phyloP scores from a whole-genome alignment of 352 stramenopile genomes.

The Phytophthora macrochlamydospora region DNA sequence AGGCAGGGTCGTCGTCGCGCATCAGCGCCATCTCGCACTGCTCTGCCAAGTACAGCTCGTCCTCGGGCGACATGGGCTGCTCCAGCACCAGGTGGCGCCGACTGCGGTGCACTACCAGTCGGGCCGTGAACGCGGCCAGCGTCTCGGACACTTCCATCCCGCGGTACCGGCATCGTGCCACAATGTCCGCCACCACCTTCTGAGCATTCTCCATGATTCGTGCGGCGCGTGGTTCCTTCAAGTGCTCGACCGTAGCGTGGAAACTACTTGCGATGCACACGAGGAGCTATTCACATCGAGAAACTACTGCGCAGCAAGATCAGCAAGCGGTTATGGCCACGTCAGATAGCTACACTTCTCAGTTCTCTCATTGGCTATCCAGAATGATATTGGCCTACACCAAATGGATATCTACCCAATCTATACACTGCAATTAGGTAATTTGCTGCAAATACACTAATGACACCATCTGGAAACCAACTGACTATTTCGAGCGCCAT shows the following conservation, averaged over 20 bases:
- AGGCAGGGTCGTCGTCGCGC: slow-evolving; percentile 74
- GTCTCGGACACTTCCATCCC: slow-evolving; percentile 88
- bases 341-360: too few species aligned
- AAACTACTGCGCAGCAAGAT: too few species aligned
- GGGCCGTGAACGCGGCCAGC: slow-evolving; percentile 85
- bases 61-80: slow-evolving; percentile 67
- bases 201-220: slow-evolving; percentile 65
- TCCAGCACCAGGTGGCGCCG: slow-evolving; percentile 76
- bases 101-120: slow-evolving; percentile 72
- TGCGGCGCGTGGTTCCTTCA: neutral
- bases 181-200: slow-evolving; percentile 72
- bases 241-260: neutral
- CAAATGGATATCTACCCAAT: too few species aligned
- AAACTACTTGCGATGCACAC: neutral
- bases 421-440: slow-evolving; percentile 18
- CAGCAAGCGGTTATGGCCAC: too few species aligned
- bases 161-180: slow-evolving; percentile 72
- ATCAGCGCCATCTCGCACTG: slow-evolving; percentile 78
- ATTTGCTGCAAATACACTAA: neutral
- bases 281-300: too few species aligned
- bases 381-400: too few species aligned
- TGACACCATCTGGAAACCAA: slow-evolving; percentile 1
- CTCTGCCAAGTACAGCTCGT: slow-evolving; percentile 80
- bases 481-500: slow-evolving; percentile 16
- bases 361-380: too few species aligned